Evolutionary conservation across 768 basidiomycete species (phyloP), one percentile per base, ranked within the genome.

Genomic region (Thelephora ganbajun): DNA sequence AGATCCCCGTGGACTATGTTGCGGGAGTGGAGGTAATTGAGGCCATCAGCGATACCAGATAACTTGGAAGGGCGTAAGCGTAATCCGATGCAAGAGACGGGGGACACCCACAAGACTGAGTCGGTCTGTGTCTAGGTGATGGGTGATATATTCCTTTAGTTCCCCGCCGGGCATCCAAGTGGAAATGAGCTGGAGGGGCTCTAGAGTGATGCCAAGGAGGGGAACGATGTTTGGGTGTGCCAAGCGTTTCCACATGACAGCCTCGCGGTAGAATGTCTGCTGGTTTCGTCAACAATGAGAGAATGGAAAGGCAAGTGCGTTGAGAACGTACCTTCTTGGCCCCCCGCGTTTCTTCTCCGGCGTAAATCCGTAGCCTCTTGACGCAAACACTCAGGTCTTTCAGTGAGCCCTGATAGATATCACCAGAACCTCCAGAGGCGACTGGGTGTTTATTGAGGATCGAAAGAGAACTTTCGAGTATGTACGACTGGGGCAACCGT

Each of bases 1-100:
- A 59, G 35, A 47, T 57, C 58, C 13, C 56, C 58, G n/a, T 59
- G 58, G 11, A 59, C 47, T 2, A 57, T 45, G 7, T 49, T 39
- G n/a, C 48, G 12, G 3, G 37, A 20, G 44, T 59, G 58, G 11
- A 59, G 44, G 33, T 57, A 59, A 23, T 51, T 18, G 11, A 59
- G 44, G 1, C 57, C 58, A 7, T 34, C 30, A 14, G 55, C 53
- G 2, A 57, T 49, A 13, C 53, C 51, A 23, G 26, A 52, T 35
- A 14, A 56, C 52, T 56, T 58, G 37, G 20, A 48, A 13, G 20
- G n/a, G 6, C 5, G 6, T 30, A 30, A 48, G 26, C 18, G 54
- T 22, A 33, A 54, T 54, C 30, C 12, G 26, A 39, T 56, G 55
- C 20, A 35, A 34, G 16, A 56, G 45, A 16, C 18, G 36, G 13